Evolutionary conservation across 768 basidiomycete species (phyloP).

Genomic region (Polyporus arcularius): DNA sequence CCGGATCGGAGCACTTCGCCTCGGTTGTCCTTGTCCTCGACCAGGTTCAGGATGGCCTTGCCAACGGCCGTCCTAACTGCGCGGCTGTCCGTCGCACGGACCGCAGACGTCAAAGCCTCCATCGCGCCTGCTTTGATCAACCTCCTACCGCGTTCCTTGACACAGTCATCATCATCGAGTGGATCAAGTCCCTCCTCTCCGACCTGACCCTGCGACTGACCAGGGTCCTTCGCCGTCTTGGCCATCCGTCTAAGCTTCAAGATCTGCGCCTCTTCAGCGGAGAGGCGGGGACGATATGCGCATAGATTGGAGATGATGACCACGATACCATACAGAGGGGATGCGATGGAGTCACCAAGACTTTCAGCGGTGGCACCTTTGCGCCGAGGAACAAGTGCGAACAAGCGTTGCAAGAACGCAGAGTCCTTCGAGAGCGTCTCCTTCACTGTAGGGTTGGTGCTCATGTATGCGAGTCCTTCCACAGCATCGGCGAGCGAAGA

Average conservation of each 20-base stretch:
- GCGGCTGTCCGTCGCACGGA: constrained; percentile 60
- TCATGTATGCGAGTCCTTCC: constrained; percentile 87
- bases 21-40: constrained; percentile 77
- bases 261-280: constrained; percentile 81
- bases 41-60: constrained; percentile 65
- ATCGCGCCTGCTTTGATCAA: constrained; percentile 65
- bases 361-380: constrained; percentile 33
- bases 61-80: constrained; percentile 61
- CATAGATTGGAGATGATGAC: constrained; percentile 77
- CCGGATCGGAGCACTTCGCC: constrained; percentile 77
- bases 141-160: constrained; percentile 58
- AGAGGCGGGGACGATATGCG: constrained; percentile 66
- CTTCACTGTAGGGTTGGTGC: constrained; percentile 61
- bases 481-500: constrained; percentile 62
- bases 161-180: constrained; percentile 68
- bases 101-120: constrained; percentile 58
- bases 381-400: constrained; percentile 55
- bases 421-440: constrained; percentile 57
- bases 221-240: constrained; percentile 35
- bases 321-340: constrained; percentile 76
- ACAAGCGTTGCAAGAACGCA: constrained; percentile 56
- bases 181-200: constrained; percentile 14
- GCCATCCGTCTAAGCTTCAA: constrained; percentile 81
- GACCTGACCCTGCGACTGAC: constrained; percentile 9
- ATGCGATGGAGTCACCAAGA: constrained; percentile 39